These are phyloP conservation scores for Leccinum subgranulosum DNA, from an alignment of 768 basidiomycete species.

Conservation along the genomic window DNA sequence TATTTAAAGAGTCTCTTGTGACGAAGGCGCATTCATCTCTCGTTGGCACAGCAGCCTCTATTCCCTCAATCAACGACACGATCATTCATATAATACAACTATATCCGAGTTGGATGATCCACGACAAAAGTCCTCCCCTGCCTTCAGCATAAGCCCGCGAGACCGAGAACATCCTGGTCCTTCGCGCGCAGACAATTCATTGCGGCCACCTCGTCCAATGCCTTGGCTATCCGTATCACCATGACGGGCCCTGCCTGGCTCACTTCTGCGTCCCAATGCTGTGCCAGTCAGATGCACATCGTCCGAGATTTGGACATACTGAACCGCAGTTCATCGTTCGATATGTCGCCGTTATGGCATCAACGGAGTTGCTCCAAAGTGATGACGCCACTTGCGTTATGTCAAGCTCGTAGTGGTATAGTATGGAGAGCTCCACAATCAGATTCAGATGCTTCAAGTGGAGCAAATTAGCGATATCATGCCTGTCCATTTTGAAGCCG, in stretches of 20 bases:
- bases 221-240: slow-evolving; percentile 12
- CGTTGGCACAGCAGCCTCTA: slow-evolving; percentile 53
- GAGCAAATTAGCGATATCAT: slow-evolving; percentile 38
- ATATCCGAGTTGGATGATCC: slow-evolving; percentile 25
- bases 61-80: slow-evolving; percentile 30
- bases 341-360: slow-evolving; percentile 60
- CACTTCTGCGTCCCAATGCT: slow-evolving; percentile 34
- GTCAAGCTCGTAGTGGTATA: slow-evolving; percentile 20
- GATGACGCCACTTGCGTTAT: slow-evolving; percentile 23
- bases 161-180: slow-evolving; percentile 49
- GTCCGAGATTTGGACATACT: slow-evolving; percentile 46
- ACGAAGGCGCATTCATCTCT: slow-evolving; percentile 46
- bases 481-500: slow-evolving; percentile 23
- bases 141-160: slow-evolving; percentile 44
- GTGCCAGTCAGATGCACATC: slow-evolving; percentile 45
- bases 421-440: slow-evolving; percentile 38
- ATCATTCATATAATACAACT: not conserved
- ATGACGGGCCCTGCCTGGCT: not conserved
- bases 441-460: slow-evolving; percentile 41
- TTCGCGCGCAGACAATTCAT: slow-evolving; percentile 58
- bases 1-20: slow-evolving; percentile 15
- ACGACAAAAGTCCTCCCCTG: slow-evolving; percentile 53
- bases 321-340: slow-evolving; percentile 40
- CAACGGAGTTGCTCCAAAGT: slow-evolving; percentile 48
- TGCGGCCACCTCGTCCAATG: slow-evolving; percentile 45